These are phyloP conservation scores for Pseudonitzschia multiseries DNA, from an alignment of 108 stramenopile genomes.

Conservation along the genomic window DNA sequence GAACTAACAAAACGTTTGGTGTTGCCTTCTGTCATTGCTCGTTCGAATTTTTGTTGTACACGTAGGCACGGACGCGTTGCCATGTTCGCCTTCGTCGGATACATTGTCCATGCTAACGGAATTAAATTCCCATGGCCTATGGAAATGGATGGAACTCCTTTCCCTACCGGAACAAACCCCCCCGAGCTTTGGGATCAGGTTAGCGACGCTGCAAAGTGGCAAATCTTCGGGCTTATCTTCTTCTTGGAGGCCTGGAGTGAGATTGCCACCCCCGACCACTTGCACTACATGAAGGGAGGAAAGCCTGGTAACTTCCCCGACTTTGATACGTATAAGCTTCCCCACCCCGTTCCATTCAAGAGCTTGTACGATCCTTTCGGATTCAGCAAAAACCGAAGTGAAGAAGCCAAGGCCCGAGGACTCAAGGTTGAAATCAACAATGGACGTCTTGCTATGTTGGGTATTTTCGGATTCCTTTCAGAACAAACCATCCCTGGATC, in stretches of 20 bases:
- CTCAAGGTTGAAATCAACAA: slow-evolving; percentile 74
- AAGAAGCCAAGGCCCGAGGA: slow-evolving; percentile 65
- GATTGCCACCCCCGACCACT: slow-evolving; percentile 37
- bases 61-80: slow-evolving; percentile 75
- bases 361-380: slow-evolving; percentile 75
- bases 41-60: background rate
- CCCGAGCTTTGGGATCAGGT: slow-evolving; percentile 83
- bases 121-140: slow-evolving; percentile 57
- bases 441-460: slow-evolving; percentile 69
- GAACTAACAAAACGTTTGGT: background rate
- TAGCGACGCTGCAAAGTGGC: slow-evolving; percentile 81
- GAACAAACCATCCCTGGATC: slow-evolving; percentile 57
- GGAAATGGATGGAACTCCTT: slow-evolving; percentile 46
- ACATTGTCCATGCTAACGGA: slow-evolving; percentile 61
- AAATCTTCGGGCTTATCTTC: slow-evolving; percentile 81
- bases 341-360: slow-evolving; percentile 73
- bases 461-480: slow-evolving; percentile 69
- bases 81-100: slow-evolving; percentile 66
- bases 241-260: slow-evolving; percentile 81
- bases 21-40: background rate
- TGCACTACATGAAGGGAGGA: slow-evolving; percentile 81
- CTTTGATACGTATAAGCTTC: slow-evolving; percentile 57
- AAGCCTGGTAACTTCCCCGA: slow-evolving; percentile 69
- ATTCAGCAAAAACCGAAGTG: slow-evolving; percentile 49
- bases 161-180: slow-evolving; percentile 44